These are phyloP conservation scores for Moelleriella libera DNA, from an alignment of 2,329 filamentous ascomycete genomes.

Conservation along the genomic window DNA sequence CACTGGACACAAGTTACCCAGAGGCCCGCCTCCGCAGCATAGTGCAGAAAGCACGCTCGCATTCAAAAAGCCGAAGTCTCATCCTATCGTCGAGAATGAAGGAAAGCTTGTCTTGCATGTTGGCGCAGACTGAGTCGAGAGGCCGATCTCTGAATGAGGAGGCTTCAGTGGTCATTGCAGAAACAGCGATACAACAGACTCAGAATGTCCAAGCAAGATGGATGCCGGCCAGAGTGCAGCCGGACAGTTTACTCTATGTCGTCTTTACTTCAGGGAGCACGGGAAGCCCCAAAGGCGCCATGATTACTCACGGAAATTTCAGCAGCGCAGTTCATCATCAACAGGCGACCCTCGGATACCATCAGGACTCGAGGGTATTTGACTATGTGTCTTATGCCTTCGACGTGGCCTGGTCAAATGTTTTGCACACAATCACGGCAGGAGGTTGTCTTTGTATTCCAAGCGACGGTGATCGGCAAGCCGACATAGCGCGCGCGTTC, in stretches of 20 bases:
- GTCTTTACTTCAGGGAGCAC: constrained; percentile 11
- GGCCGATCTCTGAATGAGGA: neutral
- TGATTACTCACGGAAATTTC: constrained; percentile 6
- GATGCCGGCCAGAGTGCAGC: neutral
- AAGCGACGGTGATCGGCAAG: constrained; percentile 25
- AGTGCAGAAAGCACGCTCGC: neutral
- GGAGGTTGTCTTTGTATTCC: constrained; percentile 6
- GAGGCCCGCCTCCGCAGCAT: constrained; percentile 3
- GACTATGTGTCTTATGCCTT: constrained; percentile 5
- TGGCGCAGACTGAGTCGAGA: neutral
- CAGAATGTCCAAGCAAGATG: neutral
- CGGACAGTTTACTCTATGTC: constrained; percentile 2
- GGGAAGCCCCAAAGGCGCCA: constrained; percentile 9
- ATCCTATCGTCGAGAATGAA: neutral
- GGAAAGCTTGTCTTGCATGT: neutral
- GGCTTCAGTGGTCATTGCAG: neutral
- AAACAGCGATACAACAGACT: neutral
- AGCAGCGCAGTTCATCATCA: constrained; percentile 3
- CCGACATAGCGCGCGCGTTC: constrained; percentile 26
- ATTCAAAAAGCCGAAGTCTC: neutral
- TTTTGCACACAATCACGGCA: constrained; percentile 2
- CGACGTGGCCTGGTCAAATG: constrained; percentile 4
- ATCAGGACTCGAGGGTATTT: constrained; percentile 2
- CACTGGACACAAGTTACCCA: constrained; percentile 6
- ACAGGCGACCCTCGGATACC: constrained; percentile 1